Base-by-base conservation (phyloP, 1,284 basidiomycete species). In the Leccinum fuscescens region DNA sequence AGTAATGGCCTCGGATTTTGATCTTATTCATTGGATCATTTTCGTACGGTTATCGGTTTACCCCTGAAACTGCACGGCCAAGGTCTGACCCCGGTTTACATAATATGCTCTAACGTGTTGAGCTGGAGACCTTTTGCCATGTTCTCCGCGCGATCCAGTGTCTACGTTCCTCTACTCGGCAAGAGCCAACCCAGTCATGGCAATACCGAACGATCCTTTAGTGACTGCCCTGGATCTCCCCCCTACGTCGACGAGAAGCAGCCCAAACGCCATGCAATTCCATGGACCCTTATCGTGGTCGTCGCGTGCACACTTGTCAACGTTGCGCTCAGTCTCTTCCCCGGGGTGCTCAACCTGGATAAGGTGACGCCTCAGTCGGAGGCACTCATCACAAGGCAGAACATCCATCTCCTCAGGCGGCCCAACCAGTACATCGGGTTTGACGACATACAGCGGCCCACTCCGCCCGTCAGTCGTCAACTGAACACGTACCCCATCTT, bases 371-470 rank as follows among this genome's bases (percentile, higher is more conserved):
- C 31, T 20, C 42, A 6, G 14, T 6, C 35, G 2, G 62, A 54
- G 6, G 39, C 15, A 5, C 7, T 44, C 6, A 56, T 64, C 51
- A 64, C 63, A 15, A 52, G 63, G 42, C 63, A 64, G 14, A 66
- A 66, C 24, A 46, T 64, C 29, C 64, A 64, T 33, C 64, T 53
- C 12, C 64, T 64, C 27, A 56, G 20, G 3, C 29, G 62, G 48
- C 62, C 64, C 4, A 57, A 64, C 52, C 63, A 66, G 27, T 66
- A 66, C 24, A 64, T 64, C 7, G 62, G 64, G 17, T 64, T 64
- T 9, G 62, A 66, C 2, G 62, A 61, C 14, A 66, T 64, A 48
- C 56, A 11, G 3, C 56, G 64, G 3, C 62, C 64, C 4, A 52
- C 1, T 37, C 56, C 64, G 1, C 42, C 63, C 12, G 17, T 61